phyloP scores from a whole-genome alignment of 495 filamentous ascomycete genomes.

The Penicillium coprophilum region DNA sequence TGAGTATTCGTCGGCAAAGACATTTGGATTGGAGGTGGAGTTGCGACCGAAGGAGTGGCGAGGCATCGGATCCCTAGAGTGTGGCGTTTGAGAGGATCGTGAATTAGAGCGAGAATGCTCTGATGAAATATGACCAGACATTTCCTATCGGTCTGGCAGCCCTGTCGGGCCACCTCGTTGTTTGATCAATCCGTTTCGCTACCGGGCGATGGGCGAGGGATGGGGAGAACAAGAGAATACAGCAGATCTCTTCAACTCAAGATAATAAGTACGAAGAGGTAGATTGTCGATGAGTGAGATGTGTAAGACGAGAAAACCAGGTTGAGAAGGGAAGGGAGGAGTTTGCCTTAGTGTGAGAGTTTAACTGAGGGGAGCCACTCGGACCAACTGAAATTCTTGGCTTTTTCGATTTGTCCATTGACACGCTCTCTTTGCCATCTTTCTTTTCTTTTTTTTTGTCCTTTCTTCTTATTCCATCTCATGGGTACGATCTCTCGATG shows the following conservation, averaged over 20 bases:
- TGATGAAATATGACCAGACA: conserved; percentile 47
- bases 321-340: conserved; percentile 17
- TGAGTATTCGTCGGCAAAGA: conserved; percentile 56
- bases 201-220: conserved; percentile 1
- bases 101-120: conserved; percentile 45
- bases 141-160: conserved; percentile 42
- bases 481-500: conserved; percentile 15
- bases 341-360: conserved; percentile 32
- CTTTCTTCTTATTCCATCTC: conserved; percentile 4
- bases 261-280: conserved; percentile 3
- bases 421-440: neutral
- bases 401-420: conserved; percentile 1
- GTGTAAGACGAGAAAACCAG: conserved; percentile 3
- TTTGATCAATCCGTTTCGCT: conserved; percentile 29
- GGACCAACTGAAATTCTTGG: conserved; percentile 18
- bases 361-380: conserved; percentile 23
- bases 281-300: conserved; percentile 13
- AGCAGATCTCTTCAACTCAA: neutral
- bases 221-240: neutral
- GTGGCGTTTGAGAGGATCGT: conserved; percentile 38
- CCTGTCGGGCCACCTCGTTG: conserved; percentile 45
- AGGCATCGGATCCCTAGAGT: conserved; percentile 35
- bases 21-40: conserved; percentile 48
- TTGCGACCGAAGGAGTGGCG: conserved; percentile 39
- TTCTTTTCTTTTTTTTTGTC: neutral